Evolutionary conservation across 805 yeast species (phyloP), one percentile per base, ranked within the genome.

Genomic region (Hanseniaspora meyeri): DNA sequence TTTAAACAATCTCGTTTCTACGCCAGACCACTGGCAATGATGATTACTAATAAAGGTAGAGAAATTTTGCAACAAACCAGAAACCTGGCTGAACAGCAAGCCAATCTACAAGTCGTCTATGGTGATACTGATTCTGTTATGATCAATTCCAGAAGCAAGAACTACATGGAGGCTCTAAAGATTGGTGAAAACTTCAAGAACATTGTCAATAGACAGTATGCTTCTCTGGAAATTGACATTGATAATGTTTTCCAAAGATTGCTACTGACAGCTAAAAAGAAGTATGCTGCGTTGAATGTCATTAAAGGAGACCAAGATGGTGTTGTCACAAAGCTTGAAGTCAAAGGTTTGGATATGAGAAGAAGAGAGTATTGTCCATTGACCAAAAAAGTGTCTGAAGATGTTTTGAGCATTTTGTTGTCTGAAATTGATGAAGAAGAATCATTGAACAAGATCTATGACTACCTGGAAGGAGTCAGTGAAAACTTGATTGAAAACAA

Each of bases 61-160:
- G 97, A 93, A 68, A 88, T 90, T 67, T 77, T 93, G 64, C 85
- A 83, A 83, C 91, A 87, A 64, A 91, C 98, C 0, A 80, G 95
- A 67, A 95, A 86, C 64, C 74, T 93, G 59, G 98, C 97, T 0
- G 97, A 91, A 68, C 77, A 83, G 57, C 39, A 27, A 10, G 74
- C 85, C 63, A 85, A 85, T 0, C 74, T 93, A 58, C 75, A 87
- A 56, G 97, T 95, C 50, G 87, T 93, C 14, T 93, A 93, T 66
- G 98, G 98, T 75, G 98, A 93, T 72, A 93, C 98, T 0, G 98
- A 93, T 74, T 93, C 98, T 38, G 97, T 93, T 54, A 93, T 93
- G 98, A 88, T 93, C 67, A 95, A 91, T 68, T 88, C 97, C 3
- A 89, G 89, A 32, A 82, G 81, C 47, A 79, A 77, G 57, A 76